Conservation (phyloP, 306 rosid species). For the Senna siamea region DNA sequence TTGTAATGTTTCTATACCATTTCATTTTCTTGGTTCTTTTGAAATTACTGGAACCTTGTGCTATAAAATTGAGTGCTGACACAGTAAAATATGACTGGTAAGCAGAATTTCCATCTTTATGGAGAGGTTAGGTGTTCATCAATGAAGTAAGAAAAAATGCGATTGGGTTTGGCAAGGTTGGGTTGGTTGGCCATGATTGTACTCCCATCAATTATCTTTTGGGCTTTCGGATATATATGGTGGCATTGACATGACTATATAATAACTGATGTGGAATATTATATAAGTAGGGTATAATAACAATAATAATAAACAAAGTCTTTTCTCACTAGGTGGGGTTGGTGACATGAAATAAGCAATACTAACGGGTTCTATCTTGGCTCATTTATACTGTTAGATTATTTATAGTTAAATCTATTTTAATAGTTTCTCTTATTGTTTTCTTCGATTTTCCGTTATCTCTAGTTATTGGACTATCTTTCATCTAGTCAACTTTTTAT, state of each 20-base stretch:
- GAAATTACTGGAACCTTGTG: constrained; percentile 16
- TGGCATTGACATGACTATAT: background rate
- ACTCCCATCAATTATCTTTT: background rate
- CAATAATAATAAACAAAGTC: too few relatives aligned
- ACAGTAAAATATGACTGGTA: constrained; percentile 4
- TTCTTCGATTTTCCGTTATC: too few relatives aligned
- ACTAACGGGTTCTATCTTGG: too few relatives aligned
- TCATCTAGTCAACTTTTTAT: too few relatives aligned
- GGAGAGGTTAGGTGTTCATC: background rate
- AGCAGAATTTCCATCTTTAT: background rate
- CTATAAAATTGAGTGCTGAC: constrained; percentile 20
- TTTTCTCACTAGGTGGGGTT: too few relatives aligned
- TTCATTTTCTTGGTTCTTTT: constrained; percentile 29
- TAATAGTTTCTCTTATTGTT: too few relatives aligned
- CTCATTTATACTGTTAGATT: too few relatives aligned
- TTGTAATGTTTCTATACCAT: constrained; percentile 10
- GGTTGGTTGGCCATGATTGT: background rate
- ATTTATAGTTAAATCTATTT: too few relatives aligned
- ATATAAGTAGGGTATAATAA: too few relatives aligned
- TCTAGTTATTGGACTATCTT: too few relatives aligned
- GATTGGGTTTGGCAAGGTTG: background rate
- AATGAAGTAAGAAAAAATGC: background rate
- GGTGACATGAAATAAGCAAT: too few relatives aligned
- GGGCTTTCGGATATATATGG: background rate
- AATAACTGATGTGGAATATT: background rate